A percentile compares a stretch with the other conserved stretches of the same genome.
Evolutionary conservation across 805 yeast genomes (phyloP).

Genomic region (Starmera amethionina): DNA sequence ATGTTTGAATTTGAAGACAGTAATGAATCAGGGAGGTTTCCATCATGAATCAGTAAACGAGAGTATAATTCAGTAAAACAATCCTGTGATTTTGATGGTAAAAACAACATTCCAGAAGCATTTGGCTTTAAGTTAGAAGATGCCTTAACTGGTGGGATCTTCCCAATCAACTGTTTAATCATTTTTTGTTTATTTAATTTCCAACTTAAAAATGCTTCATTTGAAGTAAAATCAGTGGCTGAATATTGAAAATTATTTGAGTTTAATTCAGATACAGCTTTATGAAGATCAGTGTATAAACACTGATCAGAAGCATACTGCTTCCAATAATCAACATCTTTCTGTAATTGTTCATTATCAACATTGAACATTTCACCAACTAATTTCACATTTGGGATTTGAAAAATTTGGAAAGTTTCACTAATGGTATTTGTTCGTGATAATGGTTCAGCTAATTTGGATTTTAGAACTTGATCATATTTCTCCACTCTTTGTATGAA

Average conservation of each 20-base stretch:
- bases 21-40: slow-evolving; percentile 5
- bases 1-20: slow-evolving; percentile 34
- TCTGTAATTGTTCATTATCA: slow-evolving; percentile 40
- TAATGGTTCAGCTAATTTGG: slow-evolving; percentile 4
- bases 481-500: slow-evolving; percentile 34
- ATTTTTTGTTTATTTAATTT: slow-evolving; percentile 26
- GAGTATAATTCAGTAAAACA: slow-evolving; percentile 30
- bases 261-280: slow-evolving; percentile 4
- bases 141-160: slow-evolving; percentile 2
- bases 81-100: slow-evolving; percentile 33
- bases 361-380: slow-evolving; percentile 40
- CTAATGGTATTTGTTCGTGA: background rate
- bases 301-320: slow-evolving; percentile 26
- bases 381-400: slow-evolving; percentile 43
- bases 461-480: slow-evolving; percentile 23
- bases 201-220: slow-evolving; percentile 30
- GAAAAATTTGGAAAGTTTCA: slow-evolving; percentile 18
- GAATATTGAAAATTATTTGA: slow-evolving; percentile 21
- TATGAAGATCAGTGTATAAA: slow-evolving; percentile 22
- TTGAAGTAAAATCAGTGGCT: slow-evolving; percentile 26
- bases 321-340: slow-evolving; percentile 37
- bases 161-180: slow-evolving; percentile 19
- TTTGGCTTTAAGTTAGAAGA: background rate
- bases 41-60: slow-evolving; percentile 34
- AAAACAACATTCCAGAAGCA: slow-evolving; percentile 8